Base-by-base conservation (phyloP, 1,284 basidiomycete genomes). In the Omphalotus olearius region DNA sequence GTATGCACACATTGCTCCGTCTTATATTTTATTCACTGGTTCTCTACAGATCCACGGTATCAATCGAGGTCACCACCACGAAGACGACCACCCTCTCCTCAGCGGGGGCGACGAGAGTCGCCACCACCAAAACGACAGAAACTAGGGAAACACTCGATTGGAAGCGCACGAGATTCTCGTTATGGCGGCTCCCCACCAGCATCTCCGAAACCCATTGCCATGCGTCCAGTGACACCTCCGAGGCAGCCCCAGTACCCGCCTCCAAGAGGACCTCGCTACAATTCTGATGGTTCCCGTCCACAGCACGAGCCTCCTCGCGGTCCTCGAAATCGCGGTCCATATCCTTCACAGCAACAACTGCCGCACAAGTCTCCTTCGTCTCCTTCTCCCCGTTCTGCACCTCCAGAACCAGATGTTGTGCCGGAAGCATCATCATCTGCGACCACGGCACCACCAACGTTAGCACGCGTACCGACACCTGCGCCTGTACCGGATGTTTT, bases 121-220 rank as follows among this genome's bases (percentile, higher is more conserved):
- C 50, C 50, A 10, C 44, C 36, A 20, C 2, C 38, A 9, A 52
- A 47, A 36, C 44, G 50, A 13, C 11, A 46, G n/a, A 52, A 41
- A 46, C 44, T 52, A 25, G 50, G 50, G 2, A 28, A 37, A 14
- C 44, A 52, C 18, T 52, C 50, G 13, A 46, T 52, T 23, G 38
- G 50, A 7, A 52, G 44, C 35, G 44, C 50, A 16, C 36, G 45
- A 23, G 42, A 41, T n/a, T 47, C 45, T 0, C 45, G 37, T 36
- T 43, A 41, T 42, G 25, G 26, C 16, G 26, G 17, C 14, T 44
- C 38, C 28, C 23, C 43, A 5, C 25, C 30, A 35, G 7, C 30
- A 37, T 43, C 37, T 40, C 37, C 45, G 6, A 41, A 41, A 47
- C 50, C 37, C 17, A 37, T 23, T 13, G 23, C 23, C 23, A 25